A percentile compares a stretch with the other conserved stretches of the same genome.
phyloP scores from a whole-genome alignment of 148 eudicot species.

The Heliosperma pusillum region DNA sequence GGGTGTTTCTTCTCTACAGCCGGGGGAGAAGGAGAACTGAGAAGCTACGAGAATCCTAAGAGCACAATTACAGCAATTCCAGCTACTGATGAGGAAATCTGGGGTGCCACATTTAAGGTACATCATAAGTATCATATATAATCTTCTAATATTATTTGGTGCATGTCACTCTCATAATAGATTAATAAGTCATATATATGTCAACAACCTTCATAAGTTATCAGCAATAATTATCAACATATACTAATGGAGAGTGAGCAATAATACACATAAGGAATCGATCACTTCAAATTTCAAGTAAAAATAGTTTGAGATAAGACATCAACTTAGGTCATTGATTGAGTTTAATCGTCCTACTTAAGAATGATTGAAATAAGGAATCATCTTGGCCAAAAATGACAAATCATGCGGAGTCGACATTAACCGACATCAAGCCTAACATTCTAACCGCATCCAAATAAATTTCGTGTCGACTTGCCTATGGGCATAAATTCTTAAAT shows the following conservation, averaged over 20 bases:
- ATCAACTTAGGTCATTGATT: no score
- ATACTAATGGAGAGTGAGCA: background rate
- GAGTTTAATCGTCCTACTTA: background rate
- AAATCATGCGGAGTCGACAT: background rate
- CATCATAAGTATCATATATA: background rate
- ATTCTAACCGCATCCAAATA: background rate
- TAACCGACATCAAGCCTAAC: background rate
- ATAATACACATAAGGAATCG: no score
- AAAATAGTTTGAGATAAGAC: background rate
- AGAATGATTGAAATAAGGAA: no score
- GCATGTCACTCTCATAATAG: background rate
- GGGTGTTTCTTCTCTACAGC: constrained; percentile 88
- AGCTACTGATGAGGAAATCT: constrained; percentile 85
- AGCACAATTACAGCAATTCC: constrained; percentile 91
- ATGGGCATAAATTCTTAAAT: background rate
- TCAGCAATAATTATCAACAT: background rate
- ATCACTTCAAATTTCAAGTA: background rate
- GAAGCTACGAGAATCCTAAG: constrained; percentile 90
- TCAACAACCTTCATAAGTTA: background rate
- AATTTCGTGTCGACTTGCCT: background rate
- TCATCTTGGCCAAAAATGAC: no score
- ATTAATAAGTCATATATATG: background rate
- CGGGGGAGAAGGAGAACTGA: constrained; percentile 66
- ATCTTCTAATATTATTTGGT: no score
- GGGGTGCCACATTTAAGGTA: constrained; percentile 99